These are phyloP conservation scores for Emergomyces pasteurianus DNA, from an alignment of 2,329 filamentous ascomycete genomes.

Conservation along the genomic window DNA sequence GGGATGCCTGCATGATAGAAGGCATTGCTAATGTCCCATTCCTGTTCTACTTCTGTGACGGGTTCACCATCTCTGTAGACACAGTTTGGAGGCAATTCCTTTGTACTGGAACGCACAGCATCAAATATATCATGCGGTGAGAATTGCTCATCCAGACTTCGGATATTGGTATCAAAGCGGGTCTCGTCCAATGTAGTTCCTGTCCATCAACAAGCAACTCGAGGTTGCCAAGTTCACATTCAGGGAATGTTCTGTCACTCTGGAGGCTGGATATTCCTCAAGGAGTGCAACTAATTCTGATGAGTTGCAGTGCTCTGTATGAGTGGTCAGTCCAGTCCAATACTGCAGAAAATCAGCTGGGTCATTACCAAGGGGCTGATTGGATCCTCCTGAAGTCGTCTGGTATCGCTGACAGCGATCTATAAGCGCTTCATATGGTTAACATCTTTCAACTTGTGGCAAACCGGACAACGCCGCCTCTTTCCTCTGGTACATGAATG, in stretches of 20 bases:
- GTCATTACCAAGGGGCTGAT: conserved; percentile 1
- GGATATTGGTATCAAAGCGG: neutral
- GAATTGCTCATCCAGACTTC: neutral
- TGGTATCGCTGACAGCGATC: neutral
- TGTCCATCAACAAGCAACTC: neutral
- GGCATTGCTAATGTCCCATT: neutral
- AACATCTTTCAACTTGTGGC: neutral
- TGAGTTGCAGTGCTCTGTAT: neutral
- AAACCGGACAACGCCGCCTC: neutral
- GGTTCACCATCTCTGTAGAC: neutral
- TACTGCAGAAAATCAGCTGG: neutral
- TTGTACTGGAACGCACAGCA: neutral
- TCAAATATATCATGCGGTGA: neutral
- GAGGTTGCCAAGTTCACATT: neutral
- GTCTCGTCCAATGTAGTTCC: neutral
- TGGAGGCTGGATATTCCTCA: neutral
- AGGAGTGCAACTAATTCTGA: neutral
- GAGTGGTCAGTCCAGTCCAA: neutral
- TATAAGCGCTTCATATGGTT: neutral
- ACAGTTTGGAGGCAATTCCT: neutral
- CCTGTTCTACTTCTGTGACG: neutral
- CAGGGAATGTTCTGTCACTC: neutral
- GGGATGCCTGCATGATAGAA: neutral
- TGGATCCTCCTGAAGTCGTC: neutral
- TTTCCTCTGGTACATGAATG: neutral